These are phyloP conservation scores for Pichiaceae sp. DNA, from an alignment of 1,139 yeast genomes.

Conservation along the genomic window DNA sequence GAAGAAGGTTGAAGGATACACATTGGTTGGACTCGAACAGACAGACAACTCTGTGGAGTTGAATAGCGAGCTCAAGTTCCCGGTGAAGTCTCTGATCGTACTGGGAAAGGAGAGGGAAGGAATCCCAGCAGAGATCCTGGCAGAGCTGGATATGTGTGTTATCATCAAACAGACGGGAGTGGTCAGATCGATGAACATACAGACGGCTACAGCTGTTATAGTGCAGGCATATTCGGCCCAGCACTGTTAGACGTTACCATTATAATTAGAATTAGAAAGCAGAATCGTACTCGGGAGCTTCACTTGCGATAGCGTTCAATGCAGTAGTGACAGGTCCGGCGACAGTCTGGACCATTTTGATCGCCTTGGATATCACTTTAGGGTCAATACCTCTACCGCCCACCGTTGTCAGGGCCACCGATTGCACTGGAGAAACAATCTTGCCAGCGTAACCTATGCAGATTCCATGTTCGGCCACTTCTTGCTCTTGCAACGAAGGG, in stretches of 20 bases:
- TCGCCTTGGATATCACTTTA: slow-evolving; percentile 22
- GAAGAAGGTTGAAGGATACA: slow-evolving; percentile 74
- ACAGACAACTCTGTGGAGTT: slow-evolving; percentile 78
- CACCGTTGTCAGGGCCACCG: slow-evolving; percentile 38
- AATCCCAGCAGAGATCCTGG: slow-evolving; percentile 76
- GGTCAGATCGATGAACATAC: slow-evolving; percentile 90
- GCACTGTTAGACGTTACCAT: slow-evolving; percentile 30
- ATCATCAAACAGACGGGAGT: slow-evolving; percentile 92
- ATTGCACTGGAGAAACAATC: slow-evolving; percentile 57
- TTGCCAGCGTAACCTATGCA: slow-evolving; percentile 60
- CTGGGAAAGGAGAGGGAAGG: slow-evolving; percentile 89
- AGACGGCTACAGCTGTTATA: slow-evolving; percentile 90
- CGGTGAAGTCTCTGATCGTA: slow-evolving; percentile 66
- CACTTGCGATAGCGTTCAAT: slow-evolving; percentile 20
- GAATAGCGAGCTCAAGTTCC: slow-evolving; percentile 58
- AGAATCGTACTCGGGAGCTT: slow-evolving; percentile 18
- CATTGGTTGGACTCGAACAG: slow-evolving; percentile 84
- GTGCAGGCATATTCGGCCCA: slow-evolving; percentile 87
- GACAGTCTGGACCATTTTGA: slow-evolving; percentile 22
- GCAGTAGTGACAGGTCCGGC: slow-evolving; percentile 25
- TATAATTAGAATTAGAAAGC: slow-evolving; percentile 9
- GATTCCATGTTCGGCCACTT: slow-evolving; percentile 76
- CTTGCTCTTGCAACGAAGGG: slow-evolving; percentile 80
- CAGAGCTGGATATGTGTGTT: slow-evolving; percentile 78
- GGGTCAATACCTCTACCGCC: slow-evolving; percentile 24